Percentiles rank a stretch among this genome's conserved stretches.
Conservation (phyloP, 805 yeast genomes). For the Dipodascus geniculatus region DNA sequence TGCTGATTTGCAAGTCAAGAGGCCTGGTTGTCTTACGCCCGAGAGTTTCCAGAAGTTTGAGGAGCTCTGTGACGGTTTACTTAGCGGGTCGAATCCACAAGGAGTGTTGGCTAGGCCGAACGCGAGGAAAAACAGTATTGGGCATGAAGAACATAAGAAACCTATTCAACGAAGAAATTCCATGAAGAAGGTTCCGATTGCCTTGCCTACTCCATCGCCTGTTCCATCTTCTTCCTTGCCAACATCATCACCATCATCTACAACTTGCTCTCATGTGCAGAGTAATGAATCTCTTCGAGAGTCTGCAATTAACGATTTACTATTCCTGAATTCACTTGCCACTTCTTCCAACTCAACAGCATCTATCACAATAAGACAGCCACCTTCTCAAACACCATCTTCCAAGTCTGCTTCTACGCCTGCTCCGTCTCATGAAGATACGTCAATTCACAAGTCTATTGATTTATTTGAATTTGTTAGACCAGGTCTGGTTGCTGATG, state of each 20-base stretch:
- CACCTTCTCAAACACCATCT: background rate
- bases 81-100: background rate
- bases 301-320: background rate
- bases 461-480: background rate
- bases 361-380: background rate
- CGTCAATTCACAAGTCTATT: background rate
- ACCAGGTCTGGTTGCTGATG: background rate
- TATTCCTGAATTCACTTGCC: background rate
- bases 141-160: background rate
- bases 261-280: background rate
- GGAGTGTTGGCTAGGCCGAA: background rate
- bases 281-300: constrained; percentile 1
- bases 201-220: background rate
- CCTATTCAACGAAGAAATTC: background rate
- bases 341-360: background rate
- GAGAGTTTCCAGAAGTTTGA: constrained; percentile 14
- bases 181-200: background rate
- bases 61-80: constrained; percentile 12
- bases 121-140: background rate
- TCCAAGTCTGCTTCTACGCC: background rate
- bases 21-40: constrained; percentile 15
- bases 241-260: background rate
- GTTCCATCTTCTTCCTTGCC: background rate
- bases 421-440: background rate
- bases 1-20: constrained; percentile 12